These are phyloP conservation scores for Diaporthe nobilis DNA, from an alignment of 2,329 filamentous ascomycete genomes.

Conservation along the genomic window DNA sequence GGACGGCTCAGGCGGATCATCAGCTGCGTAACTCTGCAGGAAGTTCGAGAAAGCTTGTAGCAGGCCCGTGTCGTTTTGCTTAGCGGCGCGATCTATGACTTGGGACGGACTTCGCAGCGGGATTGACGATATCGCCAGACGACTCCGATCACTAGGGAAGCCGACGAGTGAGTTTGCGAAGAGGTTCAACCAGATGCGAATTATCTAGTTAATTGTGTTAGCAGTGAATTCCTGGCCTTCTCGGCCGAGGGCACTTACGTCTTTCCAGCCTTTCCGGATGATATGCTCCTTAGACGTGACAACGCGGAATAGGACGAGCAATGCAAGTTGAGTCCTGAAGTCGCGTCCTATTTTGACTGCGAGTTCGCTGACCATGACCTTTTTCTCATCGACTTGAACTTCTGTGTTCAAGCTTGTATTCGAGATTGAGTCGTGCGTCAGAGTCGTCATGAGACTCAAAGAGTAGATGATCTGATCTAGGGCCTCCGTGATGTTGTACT, in stretches of 20 bases:
- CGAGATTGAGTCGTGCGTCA: conserved; percentile 81
- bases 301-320: conserved; percentile 94
- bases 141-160: conserved; percentile 73
- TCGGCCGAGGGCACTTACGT: conserved; percentile 68
- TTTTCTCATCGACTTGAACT: conserved; percentile 90
- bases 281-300: conserved; percentile 86
- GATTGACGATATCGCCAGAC: conserved; percentile 82
- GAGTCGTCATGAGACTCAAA: conserved; percentile 89
- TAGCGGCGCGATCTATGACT: conserved; percentile 88
- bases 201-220: conserved; percentile 72
- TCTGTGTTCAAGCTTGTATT: conserved; percentile 95
- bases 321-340: conserved; percentile 93
- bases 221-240: conserved; percentile 38
- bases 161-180: conserved; percentile 96
- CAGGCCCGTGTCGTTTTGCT: conserved; percentile 84
- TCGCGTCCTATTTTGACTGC: conserved; percentile 96
- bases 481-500: conserved; percentile 85
- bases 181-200: conserved; percentile 93
- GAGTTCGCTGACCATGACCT: conserved; percentile 98
- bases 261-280: conserved; percentile 82
- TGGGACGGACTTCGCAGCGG: conserved; percentile 93
- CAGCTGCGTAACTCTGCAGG: conserved; percentile 98
- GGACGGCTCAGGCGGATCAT: conserved; percentile 96
- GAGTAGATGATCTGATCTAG: conserved; percentile 94
- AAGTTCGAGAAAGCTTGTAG: conserved; percentile 97